Evolutionary conservation across 495 filamentous ascomycete species (phyloP).

Genomic region (Talaromyces stipitatus): DNA sequence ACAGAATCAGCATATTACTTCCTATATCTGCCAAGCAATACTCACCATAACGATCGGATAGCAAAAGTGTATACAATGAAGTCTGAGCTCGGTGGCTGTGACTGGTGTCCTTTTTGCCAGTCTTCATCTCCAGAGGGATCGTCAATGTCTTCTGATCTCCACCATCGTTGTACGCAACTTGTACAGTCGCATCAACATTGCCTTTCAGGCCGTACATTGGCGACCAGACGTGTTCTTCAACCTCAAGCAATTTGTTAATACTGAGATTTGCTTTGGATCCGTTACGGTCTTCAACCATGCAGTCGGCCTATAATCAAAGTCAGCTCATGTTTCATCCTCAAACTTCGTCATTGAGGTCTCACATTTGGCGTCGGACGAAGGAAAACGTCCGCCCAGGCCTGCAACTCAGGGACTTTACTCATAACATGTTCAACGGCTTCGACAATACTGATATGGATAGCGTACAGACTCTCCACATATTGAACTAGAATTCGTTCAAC

Average conservation of each 20-base stretch:
- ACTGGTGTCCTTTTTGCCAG: constrained; percentile 69
- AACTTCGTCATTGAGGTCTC: constrained; percentile 59
- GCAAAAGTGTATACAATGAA: constrained; percentile 81
- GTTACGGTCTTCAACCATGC: constrained; percentile 71
- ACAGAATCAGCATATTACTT: constrained; percentile 6
- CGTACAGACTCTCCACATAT: constrained; percentile 79
- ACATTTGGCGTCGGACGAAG: constrained; percentile 66
- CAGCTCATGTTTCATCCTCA: constrained; percentile 41
- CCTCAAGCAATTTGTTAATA: constrained; percentile 87
- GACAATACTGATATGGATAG: constrained; percentile 63
- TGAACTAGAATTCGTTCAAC: constrained; percentile 58
- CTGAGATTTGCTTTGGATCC: constrained; percentile 66
- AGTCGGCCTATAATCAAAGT: constrained; percentile 46
- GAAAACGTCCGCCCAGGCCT: constrained; percentile 77
- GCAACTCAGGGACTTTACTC: constrained; percentile 69
- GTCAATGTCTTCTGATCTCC: constrained; percentile 58
- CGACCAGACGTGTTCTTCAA: constrained; percentile 97
- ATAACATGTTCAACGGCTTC: constrained; percentile 69
- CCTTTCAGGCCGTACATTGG: constrained; percentile 96
- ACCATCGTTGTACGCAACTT: constrained; percentile 71
- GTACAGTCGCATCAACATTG: constrained; percentile 96
- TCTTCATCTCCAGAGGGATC: constrained; percentile 92
- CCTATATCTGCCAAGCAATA: neutral
- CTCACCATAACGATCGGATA: constrained; percentile 85
- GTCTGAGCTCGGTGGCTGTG: constrained; percentile 85